These are phyloP conservation scores for Ambrosia artemisiifolia DNA, from an alignment of 129 eudicot species.

Conservation along the genomic window DNA sequence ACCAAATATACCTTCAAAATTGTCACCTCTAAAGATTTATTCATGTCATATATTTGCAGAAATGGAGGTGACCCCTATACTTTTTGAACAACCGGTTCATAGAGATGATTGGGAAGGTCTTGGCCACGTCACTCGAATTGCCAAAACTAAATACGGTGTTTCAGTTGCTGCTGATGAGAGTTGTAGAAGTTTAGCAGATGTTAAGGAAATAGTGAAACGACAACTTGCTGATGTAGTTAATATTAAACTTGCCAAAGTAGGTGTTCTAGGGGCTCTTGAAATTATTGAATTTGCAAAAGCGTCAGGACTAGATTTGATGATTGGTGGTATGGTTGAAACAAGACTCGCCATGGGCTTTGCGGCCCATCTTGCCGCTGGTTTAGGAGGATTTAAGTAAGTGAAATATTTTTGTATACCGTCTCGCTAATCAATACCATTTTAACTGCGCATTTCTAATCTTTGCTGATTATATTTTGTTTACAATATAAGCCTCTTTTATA, in stretches of 20 bases:
- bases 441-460: not conserved
- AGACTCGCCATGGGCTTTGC: conserved; percentile 98
- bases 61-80: conserved; percentile 81
- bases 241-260: conserved; percentile 86
- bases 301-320: conserved; percentile 82
- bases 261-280: conserved; percentile 87
- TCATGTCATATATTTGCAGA: conserved; percentile 36
- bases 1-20: not conserved
- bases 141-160: conserved; percentile 70
- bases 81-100: conserved; percentile 95
- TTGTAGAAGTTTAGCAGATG: conserved; percentile 79
- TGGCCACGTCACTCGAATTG: conserved; percentile 59
- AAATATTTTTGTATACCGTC: conserved; percentile 1
- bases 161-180: conserved; percentile 97
- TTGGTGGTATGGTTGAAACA: conserved; percentile 99
- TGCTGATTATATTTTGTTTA: not conserved
- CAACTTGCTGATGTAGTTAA: conserved; percentile 81
- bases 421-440: not conserved
- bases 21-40: not conserved
- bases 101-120: conserved; percentile 95
- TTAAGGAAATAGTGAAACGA: conserved; percentile 50
- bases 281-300: conserved; percentile 65
- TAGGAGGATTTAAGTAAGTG: conserved; percentile 86
- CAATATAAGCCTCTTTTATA: not conserved
- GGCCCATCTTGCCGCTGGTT: conserved; percentile 94